phyloP scores from a whole-genome alignment of 1,284 basidiomycete genomes.

The Marasmius tenuissimus region DNA sequence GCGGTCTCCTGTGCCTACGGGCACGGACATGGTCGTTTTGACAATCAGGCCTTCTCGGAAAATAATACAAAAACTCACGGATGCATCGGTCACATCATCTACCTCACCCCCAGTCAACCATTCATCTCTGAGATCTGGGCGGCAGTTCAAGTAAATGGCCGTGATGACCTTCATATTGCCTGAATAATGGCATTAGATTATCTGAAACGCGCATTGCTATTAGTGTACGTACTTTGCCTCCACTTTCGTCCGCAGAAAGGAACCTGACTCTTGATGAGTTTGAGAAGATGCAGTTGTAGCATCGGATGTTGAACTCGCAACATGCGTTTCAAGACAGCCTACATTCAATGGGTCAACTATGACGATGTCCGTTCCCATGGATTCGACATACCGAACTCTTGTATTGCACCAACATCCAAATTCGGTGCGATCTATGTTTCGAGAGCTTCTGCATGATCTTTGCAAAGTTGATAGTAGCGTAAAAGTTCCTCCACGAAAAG shows the following conservation, averaged over 20 bases:
- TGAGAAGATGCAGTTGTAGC: conserved; percentile 94
- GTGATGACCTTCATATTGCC: conserved; percentile 99
- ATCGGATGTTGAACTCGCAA: conserved; percentile 92
- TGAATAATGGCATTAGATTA: conserved; percentile 30
- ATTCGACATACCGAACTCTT: conserved; percentile 79
- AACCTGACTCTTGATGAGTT: conserved; percentile 98
- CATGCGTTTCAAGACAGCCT: conserved; percentile 95
- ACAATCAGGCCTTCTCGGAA: background rate
- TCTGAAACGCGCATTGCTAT: background rate
- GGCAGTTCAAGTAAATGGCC: conserved; percentile 95
- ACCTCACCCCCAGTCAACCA: conserved; percentile 95
- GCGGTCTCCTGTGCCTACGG: conserved; percentile 91
- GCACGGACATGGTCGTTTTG: background rate
- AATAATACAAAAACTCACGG: conserved; percentile 40
- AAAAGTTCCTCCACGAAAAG: conserved; percentile 98
- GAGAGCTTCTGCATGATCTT: conserved; percentile 98
- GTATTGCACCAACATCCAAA: conserved; percentile 96
- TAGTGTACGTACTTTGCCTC: conserved; percentile 79
- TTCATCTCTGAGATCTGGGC: conserved; percentile 95
- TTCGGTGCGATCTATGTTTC: conserved; percentile 92
- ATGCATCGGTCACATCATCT: conserved; percentile 85
- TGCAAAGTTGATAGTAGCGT: conserved; percentile 96
- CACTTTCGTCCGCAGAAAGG: conserved; percentile 98
- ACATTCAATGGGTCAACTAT: conserved; percentile 12
- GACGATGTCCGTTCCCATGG: conserved; percentile 1